These are phyloP conservation scores for Xylaria sp. DNA, from an alignment of 2,329 filamentous ascomycete species.

Conservation along the genomic window DNA sequence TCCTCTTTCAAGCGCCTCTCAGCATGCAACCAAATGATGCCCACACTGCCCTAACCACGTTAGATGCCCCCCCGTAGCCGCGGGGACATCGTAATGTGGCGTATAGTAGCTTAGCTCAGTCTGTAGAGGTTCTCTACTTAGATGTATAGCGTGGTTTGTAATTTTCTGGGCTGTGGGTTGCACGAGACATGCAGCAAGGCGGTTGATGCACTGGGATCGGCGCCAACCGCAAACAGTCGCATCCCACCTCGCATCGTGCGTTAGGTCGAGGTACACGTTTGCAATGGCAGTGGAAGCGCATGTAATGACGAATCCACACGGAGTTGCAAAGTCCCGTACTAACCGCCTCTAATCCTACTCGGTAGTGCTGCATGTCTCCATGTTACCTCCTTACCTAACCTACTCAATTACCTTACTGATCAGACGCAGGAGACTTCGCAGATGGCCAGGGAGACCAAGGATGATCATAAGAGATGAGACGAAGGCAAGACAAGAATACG, in stretches of 20 bases:
- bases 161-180: neutral
- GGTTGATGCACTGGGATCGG: neutral
- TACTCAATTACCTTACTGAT: no score
- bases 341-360: neutral
- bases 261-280: no score
- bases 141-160: no score
- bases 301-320: slow-evolving; percentile 14
- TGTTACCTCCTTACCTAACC: no score
- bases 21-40: slow-evolving; percentile 1
- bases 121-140: no score
- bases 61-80: slow-evolving; percentile 1
- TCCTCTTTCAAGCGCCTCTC: slow-evolving; percentile 13
- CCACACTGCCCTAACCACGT: slow-evolving; percentile 3
- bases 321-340: slow-evolving; percentile 19
- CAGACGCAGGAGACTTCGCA: no score
- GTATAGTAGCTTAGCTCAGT: no score
- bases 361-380: no score
- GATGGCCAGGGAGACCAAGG: no score
- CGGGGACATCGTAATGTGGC: neutral
- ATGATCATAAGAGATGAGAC: no score
- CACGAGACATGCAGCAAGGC: slow-evolving; percentile 14
- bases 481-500: neutral
- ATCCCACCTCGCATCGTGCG: no score
- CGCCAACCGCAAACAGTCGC: neutral
- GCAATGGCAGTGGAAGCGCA: neutral